Conservation (phyloP, 2,329 filamentous ascomycete species). For the Ascochyta viciae-villosae region DNA sequence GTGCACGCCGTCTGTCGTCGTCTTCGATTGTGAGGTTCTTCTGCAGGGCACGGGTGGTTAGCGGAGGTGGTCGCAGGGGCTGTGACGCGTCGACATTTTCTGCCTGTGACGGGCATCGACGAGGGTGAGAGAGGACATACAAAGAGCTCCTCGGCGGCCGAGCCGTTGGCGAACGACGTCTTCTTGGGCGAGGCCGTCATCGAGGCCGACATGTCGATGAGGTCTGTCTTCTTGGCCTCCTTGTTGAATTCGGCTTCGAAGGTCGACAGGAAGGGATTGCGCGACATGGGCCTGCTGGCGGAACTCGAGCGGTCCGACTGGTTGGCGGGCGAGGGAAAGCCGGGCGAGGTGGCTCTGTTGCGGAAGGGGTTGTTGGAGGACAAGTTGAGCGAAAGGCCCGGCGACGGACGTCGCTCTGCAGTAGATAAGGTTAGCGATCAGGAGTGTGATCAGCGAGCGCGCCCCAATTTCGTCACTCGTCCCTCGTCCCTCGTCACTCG, state of each 20-base stretch:
- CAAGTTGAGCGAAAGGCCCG: constrained; percentile 69
- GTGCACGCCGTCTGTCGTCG: constrained; percentile 52
- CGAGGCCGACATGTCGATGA: constrained; percentile 48
- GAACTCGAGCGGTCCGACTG: constrained; percentile 46
- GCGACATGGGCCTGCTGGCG: constrained; percentile 72
- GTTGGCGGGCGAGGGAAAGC: constrained; percentile 43
- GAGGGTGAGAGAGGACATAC: constrained; percentile 62
- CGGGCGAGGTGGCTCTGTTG: constrained; percentile 71
- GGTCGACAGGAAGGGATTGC: constrained; percentile 77
- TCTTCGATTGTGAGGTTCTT: constrained; percentile 73
- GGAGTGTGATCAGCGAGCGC: neutral
- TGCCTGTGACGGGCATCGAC: neutral
- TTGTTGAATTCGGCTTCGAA: constrained; percentile 53
- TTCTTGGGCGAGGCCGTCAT: constrained; percentile 55
- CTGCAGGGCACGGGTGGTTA: constrained; percentile 59
- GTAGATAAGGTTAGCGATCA: constrained; percentile 20
- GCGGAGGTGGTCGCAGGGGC: constrained; percentile 50
- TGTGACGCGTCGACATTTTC: constrained; percentile 33
- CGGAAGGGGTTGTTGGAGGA: constrained; percentile 80
- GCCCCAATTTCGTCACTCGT: constrained; percentile 33
- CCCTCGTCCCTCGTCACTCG: too few relatives aligned
- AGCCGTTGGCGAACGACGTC: constrained; percentile 48
- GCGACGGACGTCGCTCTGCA: constrained; percentile 57
- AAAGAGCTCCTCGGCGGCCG: constrained; percentile 74
- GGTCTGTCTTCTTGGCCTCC: constrained; percentile 37